Percentiles rank a stretch among this genome's conserved stretches.
These are phyloP conservation scores for Claviceps africana DNA, from an alignment of 2,329 filamentous ascomycete species.

Conservation along the genomic window DNA sequence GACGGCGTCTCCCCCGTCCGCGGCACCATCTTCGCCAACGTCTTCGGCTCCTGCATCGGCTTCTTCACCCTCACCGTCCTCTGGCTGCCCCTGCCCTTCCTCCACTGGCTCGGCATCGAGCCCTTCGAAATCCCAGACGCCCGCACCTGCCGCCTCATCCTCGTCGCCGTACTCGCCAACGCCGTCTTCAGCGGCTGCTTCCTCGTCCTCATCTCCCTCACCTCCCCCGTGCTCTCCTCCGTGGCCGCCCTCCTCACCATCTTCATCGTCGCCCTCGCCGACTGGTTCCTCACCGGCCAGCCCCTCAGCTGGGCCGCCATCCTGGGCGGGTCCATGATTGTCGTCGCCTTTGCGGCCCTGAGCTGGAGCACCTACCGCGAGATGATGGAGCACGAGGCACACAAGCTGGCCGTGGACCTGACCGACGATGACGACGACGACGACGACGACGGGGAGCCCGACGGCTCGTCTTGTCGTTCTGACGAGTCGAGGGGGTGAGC, in stretches of 20 bases:
- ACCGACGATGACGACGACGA: constrained; percentile 34
- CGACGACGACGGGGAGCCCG: constrained; percentile 10
- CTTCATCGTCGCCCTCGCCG: constrained; percentile 85
- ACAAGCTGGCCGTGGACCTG: constrained; percentile 33
- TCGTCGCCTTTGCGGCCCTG: constrained; percentile 72
- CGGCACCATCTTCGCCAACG: constrained; percentile 93
- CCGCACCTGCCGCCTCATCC: constrained; percentile 64
- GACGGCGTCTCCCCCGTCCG: constrained; percentile 72
- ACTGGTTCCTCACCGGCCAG: constrained; percentile 73
- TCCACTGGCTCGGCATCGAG: constrained; percentile 69
- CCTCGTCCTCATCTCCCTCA: constrained; percentile 82
- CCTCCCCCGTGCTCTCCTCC: constrained; percentile 79
- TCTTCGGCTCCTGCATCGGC: constrained; percentile 79
- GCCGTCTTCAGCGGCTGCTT: constrained; percentile 88
- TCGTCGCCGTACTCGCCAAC: constrained; percentile 72
- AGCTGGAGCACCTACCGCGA: constrained; percentile 88
- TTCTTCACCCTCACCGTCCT: constrained; percentile 72
- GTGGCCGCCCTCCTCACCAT: constrained; percentile 92
- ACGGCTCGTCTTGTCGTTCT: neutral
- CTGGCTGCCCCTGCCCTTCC: constrained; percentile 79
- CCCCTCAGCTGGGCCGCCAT: constrained; percentile 63
- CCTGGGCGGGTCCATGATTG: constrained; percentile 72
- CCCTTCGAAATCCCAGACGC: constrained; percentile 69
- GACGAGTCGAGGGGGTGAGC: neutral
- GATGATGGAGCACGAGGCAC: constrained; percentile 70